phyloP scores from a whole-genome alignment of 2,329 filamentous ascomycete species.

The Blumeriella jaapii region DNA sequence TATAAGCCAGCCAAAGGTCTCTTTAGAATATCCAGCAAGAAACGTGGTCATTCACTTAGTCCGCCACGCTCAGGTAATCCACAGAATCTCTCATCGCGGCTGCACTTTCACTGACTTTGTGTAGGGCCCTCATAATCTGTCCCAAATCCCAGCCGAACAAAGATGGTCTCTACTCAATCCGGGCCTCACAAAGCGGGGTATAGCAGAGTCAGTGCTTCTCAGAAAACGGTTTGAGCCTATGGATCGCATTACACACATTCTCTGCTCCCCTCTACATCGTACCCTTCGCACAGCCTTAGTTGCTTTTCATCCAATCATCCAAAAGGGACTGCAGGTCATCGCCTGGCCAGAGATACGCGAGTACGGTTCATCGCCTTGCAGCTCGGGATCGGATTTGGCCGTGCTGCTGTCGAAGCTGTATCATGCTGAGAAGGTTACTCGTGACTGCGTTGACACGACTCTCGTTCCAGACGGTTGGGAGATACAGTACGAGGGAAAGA shows the following conservation, averaged over 20 bases:
- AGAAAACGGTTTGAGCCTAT: slow-evolving; percentile 51
- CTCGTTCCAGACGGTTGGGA: background rate
- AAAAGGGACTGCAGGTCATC: slow-evolving; percentile 32
- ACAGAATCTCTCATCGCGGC: slow-evolving; percentile 28
- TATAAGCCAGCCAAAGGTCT: too few relatives aligned
- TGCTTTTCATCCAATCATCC: slow-evolving; percentile 48
- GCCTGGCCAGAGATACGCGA: slow-evolving; percentile 70
- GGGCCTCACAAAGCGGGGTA: slow-evolving; percentile 58
- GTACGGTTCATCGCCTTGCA: slow-evolving; percentile 59
- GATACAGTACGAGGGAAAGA: background rate
- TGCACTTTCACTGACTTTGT: background rate
- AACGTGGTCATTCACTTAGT: slow-evolving; percentile 46
- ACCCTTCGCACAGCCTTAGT: slow-evolving; percentile 66
- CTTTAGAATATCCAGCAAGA: background rate
- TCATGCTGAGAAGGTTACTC: background rate
- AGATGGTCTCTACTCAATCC: slow-evolving; percentile 57
- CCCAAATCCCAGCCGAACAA: slow-evolving; percentile 53
- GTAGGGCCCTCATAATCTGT: slow-evolving; percentile 65
- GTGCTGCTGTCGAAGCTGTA: background rate
- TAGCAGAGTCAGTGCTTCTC: slow-evolving; percentile 60
- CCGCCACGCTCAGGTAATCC: slow-evolving; percentile 55
- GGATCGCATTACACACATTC: slow-evolving; percentile 51
- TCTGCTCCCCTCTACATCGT: slow-evolving; percentile 67
- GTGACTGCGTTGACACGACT: background rate
- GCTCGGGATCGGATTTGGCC: slow-evolving; percentile 42